These are phyloP conservation scores for Sarcodon aspratus DNA, from an alignment of 768 basidiomycete species.

Conservation along the genomic window DNA sequence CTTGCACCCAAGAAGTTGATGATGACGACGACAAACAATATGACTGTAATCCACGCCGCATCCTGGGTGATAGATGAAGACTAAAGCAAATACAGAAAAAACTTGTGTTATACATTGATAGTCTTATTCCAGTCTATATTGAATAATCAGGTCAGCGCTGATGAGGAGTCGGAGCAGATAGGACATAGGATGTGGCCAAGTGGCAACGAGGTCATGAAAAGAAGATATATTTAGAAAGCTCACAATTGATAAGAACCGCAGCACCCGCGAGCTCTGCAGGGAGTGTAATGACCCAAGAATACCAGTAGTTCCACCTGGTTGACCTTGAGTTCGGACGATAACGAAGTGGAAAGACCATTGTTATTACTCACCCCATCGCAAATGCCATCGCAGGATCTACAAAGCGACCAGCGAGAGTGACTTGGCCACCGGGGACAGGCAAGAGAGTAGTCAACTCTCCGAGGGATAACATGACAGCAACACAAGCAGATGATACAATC, in stretches of 20 bases:
- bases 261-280: conserved; percentile 39
- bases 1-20: conserved; percentile 27
- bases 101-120: background rate
- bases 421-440: conserved; percentile 34
- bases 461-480: conserved; percentile 25
- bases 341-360: background rate
- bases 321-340: background rate
- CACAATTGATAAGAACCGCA: conserved; percentile 34
- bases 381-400: conserved; percentile 34
- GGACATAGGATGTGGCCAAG: background rate
- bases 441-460: conserved; percentile 37
- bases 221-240: background rate
- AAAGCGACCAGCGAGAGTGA: conserved; percentile 35
- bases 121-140: background rate
- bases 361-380: conserved; percentile 21
- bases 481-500: conserved; percentile 23
- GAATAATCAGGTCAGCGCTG: background rate
- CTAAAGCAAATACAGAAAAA: too few species aligned
- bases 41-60: conserved; percentile 23
- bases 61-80: background rate
- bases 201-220: background rate
- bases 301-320: conserved; percentile 24
- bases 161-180: background rate
- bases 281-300: conserved; percentile 21
- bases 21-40: conserved; percentile 19